Evolutionary conservation across 2,329 filamentous ascomycete genomes (phyloP).

Genomic region (Colletotrichum navitas): DNA sequence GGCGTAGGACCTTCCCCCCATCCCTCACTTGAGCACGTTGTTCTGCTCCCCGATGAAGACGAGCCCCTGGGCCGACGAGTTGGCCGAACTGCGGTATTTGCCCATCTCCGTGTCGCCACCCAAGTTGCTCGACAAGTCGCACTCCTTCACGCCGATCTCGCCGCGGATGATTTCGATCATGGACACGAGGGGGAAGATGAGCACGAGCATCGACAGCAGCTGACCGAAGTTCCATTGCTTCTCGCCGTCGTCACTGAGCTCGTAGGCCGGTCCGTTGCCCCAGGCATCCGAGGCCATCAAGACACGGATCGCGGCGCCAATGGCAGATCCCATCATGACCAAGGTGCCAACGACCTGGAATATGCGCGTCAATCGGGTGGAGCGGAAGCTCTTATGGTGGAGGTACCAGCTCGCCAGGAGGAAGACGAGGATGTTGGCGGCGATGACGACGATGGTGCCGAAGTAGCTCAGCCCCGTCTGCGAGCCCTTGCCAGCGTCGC

Average conservation of each 20-base stretch:
- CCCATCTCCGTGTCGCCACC: constrained; percentile 27
- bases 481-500: constrained; percentile 49
- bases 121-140: constrained; percentile 15
- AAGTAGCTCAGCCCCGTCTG: constrained; percentile 62
- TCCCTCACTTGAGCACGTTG: constrained; percentile 50
- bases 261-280: constrained; percentile 61
- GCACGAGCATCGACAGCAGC: constrained; percentile 69
- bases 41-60: constrained; percentile 57
- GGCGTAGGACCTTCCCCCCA: neutral
- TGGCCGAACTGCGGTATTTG: constrained; percentile 5
- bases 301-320: constrained; percentile 70
- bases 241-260: constrained; percentile 65
- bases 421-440: constrained; percentile 70
- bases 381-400: constrained; percentile 59
- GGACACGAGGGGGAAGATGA: constrained; percentile 71
- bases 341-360: constrained; percentile 67
- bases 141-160: constrained; percentile 53
- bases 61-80: constrained; percentile 57
- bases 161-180: constrained; percentile 70
- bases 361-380: constrained; percentile 64
- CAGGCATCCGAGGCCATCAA: constrained; percentile 72
- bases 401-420: constrained; percentile 73
- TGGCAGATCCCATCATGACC: constrained; percentile 68
- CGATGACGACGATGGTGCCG: constrained; percentile 73
- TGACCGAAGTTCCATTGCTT: constrained; percentile 74